A percentile compares a stretch with the other conserved stretches of the same genome.
phyloP scores from a whole-genome alignment of 169 alveolate genomes.

The Haemoproteus tartakovskyi region DNA sequence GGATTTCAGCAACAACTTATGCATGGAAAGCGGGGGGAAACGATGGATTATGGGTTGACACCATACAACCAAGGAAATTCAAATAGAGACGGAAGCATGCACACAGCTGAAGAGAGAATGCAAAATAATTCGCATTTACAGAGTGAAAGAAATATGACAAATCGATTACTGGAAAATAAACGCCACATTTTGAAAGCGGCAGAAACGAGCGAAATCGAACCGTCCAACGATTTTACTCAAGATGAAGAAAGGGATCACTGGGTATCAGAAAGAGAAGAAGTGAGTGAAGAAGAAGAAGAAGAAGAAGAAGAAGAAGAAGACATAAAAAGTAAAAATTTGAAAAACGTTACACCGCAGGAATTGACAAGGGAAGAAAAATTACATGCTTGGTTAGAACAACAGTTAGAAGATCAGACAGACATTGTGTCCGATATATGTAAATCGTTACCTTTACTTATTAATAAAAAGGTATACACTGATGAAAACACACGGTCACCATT shows the following conservation, averaged over 20 bases:
- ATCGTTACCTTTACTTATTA: neutral
- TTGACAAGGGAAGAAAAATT: slow-evolving; percentile 42
- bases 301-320: neutral
- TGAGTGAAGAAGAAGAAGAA: neutral
- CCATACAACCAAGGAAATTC: no score
- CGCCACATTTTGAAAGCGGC: neutral
- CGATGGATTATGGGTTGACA: no score
- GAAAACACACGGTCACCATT: neutral
- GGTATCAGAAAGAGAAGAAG: no score
- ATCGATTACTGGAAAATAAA: no score
- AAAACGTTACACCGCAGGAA: neutral
- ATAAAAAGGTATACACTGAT: neutral
- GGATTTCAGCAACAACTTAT: no score
- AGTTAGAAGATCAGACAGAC: slow-evolving; percentile 18
- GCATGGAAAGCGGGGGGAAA: no score
- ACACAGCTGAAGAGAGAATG: no score
- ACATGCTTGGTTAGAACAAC: slow-evolving; percentile 47
- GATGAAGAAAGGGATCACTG: slow-evolving; percentile 4
- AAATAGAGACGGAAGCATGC: no score
- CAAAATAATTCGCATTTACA: no score
- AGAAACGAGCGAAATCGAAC: no score
- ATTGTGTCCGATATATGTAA: slow-evolving; percentile 32
- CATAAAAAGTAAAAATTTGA: neutral
- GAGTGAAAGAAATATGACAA: no score
- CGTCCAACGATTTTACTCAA: no score